Conservation (phyloP, 2,329 filamentous ascomycete species). For the Cladosporium sphaerospermum region DNA sequence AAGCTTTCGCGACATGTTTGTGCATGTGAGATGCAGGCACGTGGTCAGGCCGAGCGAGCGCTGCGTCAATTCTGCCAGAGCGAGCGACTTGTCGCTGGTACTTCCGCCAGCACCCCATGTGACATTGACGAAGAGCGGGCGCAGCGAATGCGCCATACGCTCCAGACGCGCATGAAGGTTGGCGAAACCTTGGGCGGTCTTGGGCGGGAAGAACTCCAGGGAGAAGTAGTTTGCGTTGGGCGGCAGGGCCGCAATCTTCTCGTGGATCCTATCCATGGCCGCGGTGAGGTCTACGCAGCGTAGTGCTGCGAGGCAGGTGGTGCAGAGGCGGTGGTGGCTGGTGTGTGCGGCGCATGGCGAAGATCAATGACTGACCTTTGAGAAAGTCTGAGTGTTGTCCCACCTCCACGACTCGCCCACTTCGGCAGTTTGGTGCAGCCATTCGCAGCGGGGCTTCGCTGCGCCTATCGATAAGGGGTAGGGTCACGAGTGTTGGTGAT, state of each 20-base stretch:
- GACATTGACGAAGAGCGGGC: constrained; percentile 91
- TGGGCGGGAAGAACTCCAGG: constrained; percentile 98
- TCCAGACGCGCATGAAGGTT: constrained; percentile 90
- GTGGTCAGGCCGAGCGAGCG: constrained; percentile 87
- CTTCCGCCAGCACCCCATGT: constrained; percentile 97
- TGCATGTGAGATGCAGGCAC: constrained; percentile 93
- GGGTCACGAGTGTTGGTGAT: too few relatives aligned
- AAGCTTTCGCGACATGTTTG: constrained; percentile 84
- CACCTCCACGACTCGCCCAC: background rate
- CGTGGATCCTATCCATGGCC: constrained; percentile 56
- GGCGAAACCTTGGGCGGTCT: constrained; percentile 90
- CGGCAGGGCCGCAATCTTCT: constrained; percentile 88
- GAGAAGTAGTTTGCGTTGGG: constrained; percentile 82
- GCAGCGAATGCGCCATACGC: constrained; percentile 86
- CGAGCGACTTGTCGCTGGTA: constrained; percentile 82
- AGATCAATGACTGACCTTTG: background rate
- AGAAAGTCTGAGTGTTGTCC: background rate
- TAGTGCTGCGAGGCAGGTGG: background rate
- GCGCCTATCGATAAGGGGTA: background rate
- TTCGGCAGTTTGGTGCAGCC: background rate
- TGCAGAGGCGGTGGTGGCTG: background rate
- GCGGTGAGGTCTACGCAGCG: background rate
- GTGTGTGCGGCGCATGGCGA: background rate
- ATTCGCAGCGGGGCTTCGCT: background rate
- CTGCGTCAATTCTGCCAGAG: constrained; percentile 92